Conservation (phyloP, 2,329 filamentous ascomycete genomes). For the Knoxdaviesia proteae region DNA sequence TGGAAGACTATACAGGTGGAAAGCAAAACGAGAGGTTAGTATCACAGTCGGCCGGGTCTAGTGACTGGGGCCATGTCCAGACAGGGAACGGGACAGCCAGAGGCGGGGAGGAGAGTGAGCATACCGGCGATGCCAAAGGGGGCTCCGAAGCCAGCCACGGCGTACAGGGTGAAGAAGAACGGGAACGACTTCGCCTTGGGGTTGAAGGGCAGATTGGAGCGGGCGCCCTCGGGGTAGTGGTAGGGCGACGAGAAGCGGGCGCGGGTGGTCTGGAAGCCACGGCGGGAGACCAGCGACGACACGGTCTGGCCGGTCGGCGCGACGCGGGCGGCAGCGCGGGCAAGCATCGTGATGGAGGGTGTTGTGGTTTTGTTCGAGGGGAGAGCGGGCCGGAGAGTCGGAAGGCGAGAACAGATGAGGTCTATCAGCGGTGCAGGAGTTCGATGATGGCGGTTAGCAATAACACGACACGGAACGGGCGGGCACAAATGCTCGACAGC, state of each 20-base stretch:
- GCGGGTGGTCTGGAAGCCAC: slow-evolving; percentile 84
- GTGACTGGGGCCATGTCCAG: neutral
- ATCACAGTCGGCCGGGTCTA: neutral
- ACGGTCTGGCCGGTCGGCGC: slow-evolving; percentile 35
- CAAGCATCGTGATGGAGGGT: slow-evolving; percentile 49
- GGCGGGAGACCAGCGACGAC: slow-evolving; percentile 50
- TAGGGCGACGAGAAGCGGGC: slow-evolving; percentile 73
- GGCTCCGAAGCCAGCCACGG: slow-evolving; percentile 30
- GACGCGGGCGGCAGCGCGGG: slow-evolving; percentile 45
- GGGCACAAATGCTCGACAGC: no score
- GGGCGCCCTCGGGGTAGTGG: slow-evolving; percentile 95
- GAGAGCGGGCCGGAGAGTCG: neutral
- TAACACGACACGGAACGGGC: no score
- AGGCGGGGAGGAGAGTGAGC: slow-evolving; percentile 11
- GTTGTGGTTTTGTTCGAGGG: slow-evolving; percentile 11
- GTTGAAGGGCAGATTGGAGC: slow-evolving; percentile 94
- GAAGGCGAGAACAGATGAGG: no score
- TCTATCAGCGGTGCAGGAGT: no score
- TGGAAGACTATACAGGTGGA: slow-evolving; percentile 22
- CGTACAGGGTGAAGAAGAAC: slow-evolving; percentile 62
- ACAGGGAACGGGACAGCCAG: neutral
- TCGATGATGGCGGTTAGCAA: no score
- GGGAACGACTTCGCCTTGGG: slow-evolving; percentile 73
- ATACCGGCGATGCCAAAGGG: slow-evolving; percentile 44
- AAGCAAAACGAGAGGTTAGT: neutral